Evolutionary conservation across 371 early-diverging fungal genomes (phyloP), one percentile per base, ranked within the genome.

Genomic region (Mucor velutinosus): DNA sequence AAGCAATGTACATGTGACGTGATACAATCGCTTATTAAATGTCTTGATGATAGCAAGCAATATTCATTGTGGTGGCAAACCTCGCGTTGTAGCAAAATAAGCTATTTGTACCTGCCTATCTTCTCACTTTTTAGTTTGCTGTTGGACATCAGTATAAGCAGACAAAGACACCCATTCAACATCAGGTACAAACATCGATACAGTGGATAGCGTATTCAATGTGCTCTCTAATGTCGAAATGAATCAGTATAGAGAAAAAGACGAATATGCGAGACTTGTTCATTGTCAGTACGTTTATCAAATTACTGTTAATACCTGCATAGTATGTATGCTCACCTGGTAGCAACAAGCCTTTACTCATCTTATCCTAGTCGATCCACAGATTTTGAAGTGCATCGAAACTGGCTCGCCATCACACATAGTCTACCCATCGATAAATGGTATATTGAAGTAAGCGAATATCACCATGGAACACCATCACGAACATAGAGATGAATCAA

Each of bases 341-440:
- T 33, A 33, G 33, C 33, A 8, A 33, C 11, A n/a, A 23, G 23
- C 33, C 3, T 33, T 7, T 7, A 33, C 49, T 49, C n/a, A 49
- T 23, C 11, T 0, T 2, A 49, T 10, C 2, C n/a, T 66, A 92
- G 93, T 77, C 87, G 87, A 66, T 97, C 98, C 35, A 98, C 99
- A 15, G 99, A 98, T 83, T 98, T 98, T 86, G 99, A 98, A 77
- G 99, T 98, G 5, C 99, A 98, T 81, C 88, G 99, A 62, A 97
- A 98, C 80, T 98, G 99, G 99, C 86, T 98, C 27, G 97, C 97
- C 37, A 93, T 98, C 64, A 98, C 99, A 6, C 81, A 90, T 67
- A 87, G 88, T 57, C 80, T 95, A 23, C 95, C 97, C 3, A 75
- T 95, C 27, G 74, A 78, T 12, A 59, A 89, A 65, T 98, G 99